Percentiles rank a stretch among this genome's conserved stretches.
Conservation (phyloP, 768 basidiomycete genomes). For the Pholiota molesta region DNA sequence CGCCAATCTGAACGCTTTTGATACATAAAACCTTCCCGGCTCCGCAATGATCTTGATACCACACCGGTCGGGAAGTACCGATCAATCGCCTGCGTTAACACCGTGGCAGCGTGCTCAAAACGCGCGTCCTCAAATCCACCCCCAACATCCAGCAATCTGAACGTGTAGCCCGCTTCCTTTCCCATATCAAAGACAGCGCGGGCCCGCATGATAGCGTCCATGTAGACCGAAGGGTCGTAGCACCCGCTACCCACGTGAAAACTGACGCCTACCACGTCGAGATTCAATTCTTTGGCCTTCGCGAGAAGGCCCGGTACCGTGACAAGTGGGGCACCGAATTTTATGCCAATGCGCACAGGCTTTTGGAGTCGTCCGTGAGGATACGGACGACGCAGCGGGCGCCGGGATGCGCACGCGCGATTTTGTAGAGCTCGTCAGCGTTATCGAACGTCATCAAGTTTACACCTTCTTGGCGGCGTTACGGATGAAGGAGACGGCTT, state of each 20-base stretch:
- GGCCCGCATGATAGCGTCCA: conserved; percentile 86
- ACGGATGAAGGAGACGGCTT: conserved; percentile 91
- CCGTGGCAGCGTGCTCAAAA: conserved; percentile 78
- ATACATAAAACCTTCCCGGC: conserved; percentile 94
- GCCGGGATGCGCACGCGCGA: conserved; percentile 74
- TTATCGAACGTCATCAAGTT: conserved; percentile 99
- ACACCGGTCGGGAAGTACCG: conserved; percentile 68
- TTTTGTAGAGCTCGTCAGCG: conserved; percentile 92
- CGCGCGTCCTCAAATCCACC: conserved; percentile 93
- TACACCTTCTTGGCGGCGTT: conserved; percentile 77
- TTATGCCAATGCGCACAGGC: conserved; percentile 92
- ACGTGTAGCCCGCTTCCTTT: conserved; percentile 74
- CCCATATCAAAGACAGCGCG: conserved; percentile 89
- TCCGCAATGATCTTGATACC: conserved; percentile 89
- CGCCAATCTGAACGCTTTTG: conserved; percentile 90
- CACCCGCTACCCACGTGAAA: conserved; percentile 99
- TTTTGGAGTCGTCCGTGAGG: conserved; percentile 97
- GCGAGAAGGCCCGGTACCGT: conserved; percentile 79
- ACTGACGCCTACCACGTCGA: conserved; percentile 92
- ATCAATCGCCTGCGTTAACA: conserved; percentile 72
- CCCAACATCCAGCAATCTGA: conserved; percentile 88
- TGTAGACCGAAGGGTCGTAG: conserved; percentile 89
- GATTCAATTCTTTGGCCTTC: conserved; percentile 74
- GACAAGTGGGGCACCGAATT: conserved; percentile 91
- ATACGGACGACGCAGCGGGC: conserved; percentile 94